phyloP scores from a whole-genome alignment of 768 basidiomycete genomes.

The Pisolithus marmoratus region DNA sequence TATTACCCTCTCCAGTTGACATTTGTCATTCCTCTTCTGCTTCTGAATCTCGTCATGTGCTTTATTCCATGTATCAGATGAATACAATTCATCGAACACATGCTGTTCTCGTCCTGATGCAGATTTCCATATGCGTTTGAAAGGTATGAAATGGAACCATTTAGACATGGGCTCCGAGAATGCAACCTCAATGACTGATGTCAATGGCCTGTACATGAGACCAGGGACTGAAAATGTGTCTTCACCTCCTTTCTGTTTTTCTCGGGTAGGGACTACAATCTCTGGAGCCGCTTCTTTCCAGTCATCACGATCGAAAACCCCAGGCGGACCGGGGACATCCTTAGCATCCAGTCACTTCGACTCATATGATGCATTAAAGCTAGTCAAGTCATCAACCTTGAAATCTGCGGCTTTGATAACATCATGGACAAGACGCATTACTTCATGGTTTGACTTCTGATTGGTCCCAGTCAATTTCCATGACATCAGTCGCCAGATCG shows the following conservation, averaged over 20 bases:
- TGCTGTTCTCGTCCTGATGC: slow-evolving; percentile 2
- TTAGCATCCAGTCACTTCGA: neutral
- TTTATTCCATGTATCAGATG: slow-evolving; percentile 10
- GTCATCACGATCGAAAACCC: neutral
- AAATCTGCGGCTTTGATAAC: slow-evolving; percentile 1
- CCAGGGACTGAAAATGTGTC: slow-evolving; percentile 3
- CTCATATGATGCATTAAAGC: neutral
- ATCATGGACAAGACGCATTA: neutral
- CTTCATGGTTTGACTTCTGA: neutral
- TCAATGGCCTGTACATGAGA: slow-evolving; percentile 10
- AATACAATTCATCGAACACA: slow-evolving; percentile 15
- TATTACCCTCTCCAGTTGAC: slow-evolving; percentile 6
- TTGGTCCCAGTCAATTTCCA: neutral
- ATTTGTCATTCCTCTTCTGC: slow-evolving; percentile 1
- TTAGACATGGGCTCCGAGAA: slow-evolving; percentile 1
- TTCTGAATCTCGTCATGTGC: slow-evolving; percentile 14
- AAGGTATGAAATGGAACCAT: slow-evolving; percentile 19
- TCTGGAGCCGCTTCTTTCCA: too few relatives aligned
- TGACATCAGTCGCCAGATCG: neutral
- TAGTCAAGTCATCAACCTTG: neutral
- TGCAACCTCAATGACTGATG: slow-evolving; percentile 6
- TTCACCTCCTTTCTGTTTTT: neutral
- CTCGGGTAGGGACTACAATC: too few relatives aligned
- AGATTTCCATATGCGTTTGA: slow-evolving; percentile 12
- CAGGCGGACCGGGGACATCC: neutral